Conservation (phyloP, 163 green algal genomes). For the Chlamydomonas reinhardtii region DNA sequence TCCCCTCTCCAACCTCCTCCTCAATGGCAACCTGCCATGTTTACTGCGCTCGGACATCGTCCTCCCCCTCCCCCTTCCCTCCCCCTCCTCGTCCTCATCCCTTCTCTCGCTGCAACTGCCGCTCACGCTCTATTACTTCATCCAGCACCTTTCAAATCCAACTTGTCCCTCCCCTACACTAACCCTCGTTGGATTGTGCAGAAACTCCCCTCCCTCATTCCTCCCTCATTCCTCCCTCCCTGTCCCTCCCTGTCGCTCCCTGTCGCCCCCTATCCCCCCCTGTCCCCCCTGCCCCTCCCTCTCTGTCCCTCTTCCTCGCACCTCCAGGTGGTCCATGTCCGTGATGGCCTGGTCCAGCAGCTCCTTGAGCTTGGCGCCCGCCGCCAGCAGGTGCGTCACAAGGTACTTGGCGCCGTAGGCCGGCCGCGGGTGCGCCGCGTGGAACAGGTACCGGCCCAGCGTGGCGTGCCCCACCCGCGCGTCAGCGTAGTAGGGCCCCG, state of each 20-base stretch:
- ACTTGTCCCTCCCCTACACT: too few species aligned
- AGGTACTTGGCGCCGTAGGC: conserved; percentile 48
- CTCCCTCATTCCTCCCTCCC: not conserved
- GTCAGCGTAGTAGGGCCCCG: conserved; percentile 36
- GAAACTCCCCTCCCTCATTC: not conserved
- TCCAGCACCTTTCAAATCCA: too few species aligned
- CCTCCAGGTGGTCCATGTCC: conserved; percentile 48
- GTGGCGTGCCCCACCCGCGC: conserved; percentile 39
- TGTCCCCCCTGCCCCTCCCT: too few species aligned
- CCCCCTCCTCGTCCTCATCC: too few species aligned
- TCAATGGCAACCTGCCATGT: too few species aligned
- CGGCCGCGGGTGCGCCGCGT: conserved; percentile 42
- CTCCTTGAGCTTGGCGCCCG: conserved; percentile 33
- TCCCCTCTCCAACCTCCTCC: too few species aligned
- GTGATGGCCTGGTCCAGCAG: conserved; percentile 43
- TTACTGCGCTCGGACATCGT: too few species aligned
- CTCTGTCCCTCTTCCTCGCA: not conserved
- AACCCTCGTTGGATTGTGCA: not conserved
- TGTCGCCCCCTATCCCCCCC: too few species aligned
- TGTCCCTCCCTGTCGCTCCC: not conserved
- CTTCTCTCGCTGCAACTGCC: too few species aligned
- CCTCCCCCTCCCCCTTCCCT: too few species aligned
- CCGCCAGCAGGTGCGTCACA: conserved; percentile 35
- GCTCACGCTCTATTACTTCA: too few species aligned
- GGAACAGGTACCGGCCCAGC: conserved; percentile 46